A percentile compares a stretch with the other conserved stretches of the same genome.
phyloP scores from a whole-genome alignment of 306 rosid species.

The Ormosia emarginata region DNA sequence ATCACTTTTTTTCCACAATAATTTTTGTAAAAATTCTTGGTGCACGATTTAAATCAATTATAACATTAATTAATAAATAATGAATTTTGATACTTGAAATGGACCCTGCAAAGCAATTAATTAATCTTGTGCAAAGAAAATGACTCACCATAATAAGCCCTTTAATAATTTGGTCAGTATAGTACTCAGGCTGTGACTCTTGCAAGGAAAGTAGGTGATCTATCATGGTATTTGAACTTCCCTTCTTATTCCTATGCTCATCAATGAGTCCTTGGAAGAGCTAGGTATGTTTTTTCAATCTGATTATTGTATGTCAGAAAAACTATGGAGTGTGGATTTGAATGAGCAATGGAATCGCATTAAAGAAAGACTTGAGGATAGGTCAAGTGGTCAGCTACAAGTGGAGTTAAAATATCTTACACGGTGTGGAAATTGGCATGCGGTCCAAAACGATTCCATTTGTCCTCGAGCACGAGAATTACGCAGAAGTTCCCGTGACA shows the following conservation, averaged over 20 bases:
- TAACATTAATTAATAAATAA: too few relatives aligned
- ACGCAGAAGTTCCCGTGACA: too few relatives aligned
- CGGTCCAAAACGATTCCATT: too few relatives aligned
- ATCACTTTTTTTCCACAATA: too few relatives aligned
- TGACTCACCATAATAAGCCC: slow-evolving; percentile 53
- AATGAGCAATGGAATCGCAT: background rate
- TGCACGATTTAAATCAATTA: too few relatives aligned
- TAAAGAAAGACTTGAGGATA: background rate
- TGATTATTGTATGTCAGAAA: background rate
- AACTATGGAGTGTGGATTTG: background rate
- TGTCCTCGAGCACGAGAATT: too few relatives aligned
- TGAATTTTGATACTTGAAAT: background rate
- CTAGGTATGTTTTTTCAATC: background rate
- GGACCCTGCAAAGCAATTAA: background rate
- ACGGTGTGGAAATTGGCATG: too few relatives aligned
- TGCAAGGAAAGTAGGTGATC: slow-evolving; percentile 47
- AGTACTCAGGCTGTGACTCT: slow-evolving; percentile 48
- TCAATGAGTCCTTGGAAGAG: slow-evolving; percentile 60
- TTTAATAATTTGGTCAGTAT: slow-evolving; percentile 60
- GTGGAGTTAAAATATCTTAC: too few relatives aligned
- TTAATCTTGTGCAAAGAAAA: background rate
- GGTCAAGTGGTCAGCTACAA: background rate
- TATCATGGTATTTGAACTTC: slow-evolving; percentile 41
- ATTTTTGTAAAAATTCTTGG: too few relatives aligned
- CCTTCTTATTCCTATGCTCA: slow-evolving; percentile 33